Evolutionary conservation across 2,329 filamentous ascomycete species (phyloP).

Genomic region (Didymella segeticola): DNA sequence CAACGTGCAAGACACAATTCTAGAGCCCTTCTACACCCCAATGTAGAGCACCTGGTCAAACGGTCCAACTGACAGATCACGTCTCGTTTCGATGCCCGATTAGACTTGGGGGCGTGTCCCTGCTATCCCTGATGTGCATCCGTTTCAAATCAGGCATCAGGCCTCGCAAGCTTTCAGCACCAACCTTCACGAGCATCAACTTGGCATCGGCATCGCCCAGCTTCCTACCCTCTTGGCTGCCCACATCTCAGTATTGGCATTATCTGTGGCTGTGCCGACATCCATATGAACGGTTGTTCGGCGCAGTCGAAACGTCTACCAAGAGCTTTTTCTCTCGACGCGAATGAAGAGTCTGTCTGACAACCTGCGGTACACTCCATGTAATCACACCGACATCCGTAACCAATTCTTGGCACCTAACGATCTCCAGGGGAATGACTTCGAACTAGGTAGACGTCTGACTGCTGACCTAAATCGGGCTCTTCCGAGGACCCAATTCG

Average conservation of each 20-base stretch:
- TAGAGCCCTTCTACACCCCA: no score
- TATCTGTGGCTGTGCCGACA: slow-evolving; percentile 9
- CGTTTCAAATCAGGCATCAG: slow-evolving; percentile 1
- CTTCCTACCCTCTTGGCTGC: slow-evolving; percentile 1
- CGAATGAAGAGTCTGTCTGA: neutral
- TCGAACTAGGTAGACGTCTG: no score
- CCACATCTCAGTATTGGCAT: neutral
- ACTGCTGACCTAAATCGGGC: neutral
- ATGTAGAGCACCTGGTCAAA: no score
- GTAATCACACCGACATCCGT: slow-evolving; percentile 7
- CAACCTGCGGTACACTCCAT: neutral
- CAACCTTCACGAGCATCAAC: neutral
- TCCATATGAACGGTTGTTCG: slow-evolving; percentile 20
- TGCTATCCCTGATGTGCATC: neutral
- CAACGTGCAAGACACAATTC: no score
- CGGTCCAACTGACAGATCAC: no score
- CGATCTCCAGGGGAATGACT: neutral
- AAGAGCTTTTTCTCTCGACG: slow-evolving; percentile 3
- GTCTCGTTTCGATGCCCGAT: no score
- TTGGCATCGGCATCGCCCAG: neutral
- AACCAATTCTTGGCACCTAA: slow-evolving; percentile 6
- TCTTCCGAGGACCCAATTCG: neutral
- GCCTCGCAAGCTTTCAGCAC: neutral
- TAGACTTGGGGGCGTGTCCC: neutral
- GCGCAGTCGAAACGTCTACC: slow-evolving; percentile 15